Evolutionary conservation across 2,329 filamentous ascomycete species (phyloP).

Genomic region (Aureobasidium uvarum): DNA sequence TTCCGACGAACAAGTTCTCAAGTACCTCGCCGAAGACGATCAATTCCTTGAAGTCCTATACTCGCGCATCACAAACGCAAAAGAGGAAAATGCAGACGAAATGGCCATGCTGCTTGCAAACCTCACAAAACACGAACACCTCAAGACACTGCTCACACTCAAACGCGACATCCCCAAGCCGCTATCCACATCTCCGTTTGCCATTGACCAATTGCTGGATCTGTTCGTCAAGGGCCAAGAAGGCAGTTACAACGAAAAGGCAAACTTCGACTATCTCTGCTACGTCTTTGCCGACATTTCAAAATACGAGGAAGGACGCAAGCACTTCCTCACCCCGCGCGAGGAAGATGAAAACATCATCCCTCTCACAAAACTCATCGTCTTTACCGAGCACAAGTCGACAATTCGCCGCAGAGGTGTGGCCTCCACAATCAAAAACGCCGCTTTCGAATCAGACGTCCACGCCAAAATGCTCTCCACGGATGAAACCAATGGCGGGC

Average conservation of each 20-base stretch:
- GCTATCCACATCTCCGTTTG: slow-evolving; percentile 69
- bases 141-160: slow-evolving; percentile 66
- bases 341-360: slow-evolving; percentile 73
- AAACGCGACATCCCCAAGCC: slow-evolving; percentile 66
- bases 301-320: slow-evolving; percentile 67
- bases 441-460: slow-evolving; percentile 74
- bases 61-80: slow-evolving; percentile 65
- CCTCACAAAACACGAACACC: slow-evolving; percentile 72
- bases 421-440: slow-evolving; percentile 93
- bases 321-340: slow-evolving; percentile 53
- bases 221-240: slow-evolving; percentile 92
- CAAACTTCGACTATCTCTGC: slow-evolving; percentile 87
- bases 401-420: slow-evolving; percentile 85
- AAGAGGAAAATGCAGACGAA: slow-evolving; percentile 79
- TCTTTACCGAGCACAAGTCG: slow-evolving; percentile 89
- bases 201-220: slow-evolving; percentile 89
- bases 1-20: slow-evolving; percentile 71
- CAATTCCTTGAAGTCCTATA: slow-evolving; percentile 75
- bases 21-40: slow-evolving; percentile 72
- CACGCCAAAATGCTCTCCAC: slow-evolving; percentile 54
- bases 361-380: slow-evolving; percentile 87
- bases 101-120: slow-evolving; percentile 93
- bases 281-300: slow-evolving; percentile 94
- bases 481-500: slow-evolving; percentile 57
- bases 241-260: slow-evolving; percentile 76